These are phyloP conservation scores for Raffaelea arxii DNA, from an alignment of 2,329 filamentous ascomycete genomes.

Conservation along the genomic window DNA sequence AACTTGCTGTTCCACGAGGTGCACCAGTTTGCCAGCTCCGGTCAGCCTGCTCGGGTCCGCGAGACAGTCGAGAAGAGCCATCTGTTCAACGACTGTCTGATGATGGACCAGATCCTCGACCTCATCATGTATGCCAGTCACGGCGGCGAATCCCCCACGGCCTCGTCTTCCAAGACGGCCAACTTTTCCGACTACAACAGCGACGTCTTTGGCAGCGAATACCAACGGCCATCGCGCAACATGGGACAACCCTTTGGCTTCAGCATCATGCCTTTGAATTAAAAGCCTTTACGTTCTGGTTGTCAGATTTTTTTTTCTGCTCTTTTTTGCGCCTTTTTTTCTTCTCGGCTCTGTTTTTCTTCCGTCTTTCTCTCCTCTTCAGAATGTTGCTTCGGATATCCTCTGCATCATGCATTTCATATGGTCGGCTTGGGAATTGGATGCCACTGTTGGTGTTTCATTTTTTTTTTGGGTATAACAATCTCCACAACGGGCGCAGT, in stretches of 20 bases:
- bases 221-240: slow-evolving; percentile 22
- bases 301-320: not conserved
- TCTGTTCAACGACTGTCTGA: slow-evolving; percentile 23
- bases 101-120: slow-evolving; percentile 20
- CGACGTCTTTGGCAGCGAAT: slow-evolving; percentile 18
- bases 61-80: slow-evolving; percentile 20
- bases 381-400: too few species aligned
- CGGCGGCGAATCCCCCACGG: slow-evolving; percentile 9
- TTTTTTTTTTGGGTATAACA: too few species aligned
- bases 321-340: not conserved
- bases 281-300: not conserved
- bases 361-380: not conserved
- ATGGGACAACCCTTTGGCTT: slow-evolving; percentile 28
- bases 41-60: slow-evolving; percentile 19
- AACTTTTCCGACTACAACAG: slow-evolving; percentile 16
- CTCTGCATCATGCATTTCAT: too few species aligned
- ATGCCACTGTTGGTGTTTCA: too few species aligned
- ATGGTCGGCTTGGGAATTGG: too few species aligned
- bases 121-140: slow-evolving; percentile 22
- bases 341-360: not conserved
- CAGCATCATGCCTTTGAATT: slow-evolving; percentile 27
- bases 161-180: not conserved
- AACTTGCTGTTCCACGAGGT: slow-evolving; percentile 19
- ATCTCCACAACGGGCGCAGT: too few species aligned
- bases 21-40: slow-evolving; percentile 19